Base-by-base conservation (phyloP, 1,139 yeast genomes). In the Suhomyces kunorum region DNA sequence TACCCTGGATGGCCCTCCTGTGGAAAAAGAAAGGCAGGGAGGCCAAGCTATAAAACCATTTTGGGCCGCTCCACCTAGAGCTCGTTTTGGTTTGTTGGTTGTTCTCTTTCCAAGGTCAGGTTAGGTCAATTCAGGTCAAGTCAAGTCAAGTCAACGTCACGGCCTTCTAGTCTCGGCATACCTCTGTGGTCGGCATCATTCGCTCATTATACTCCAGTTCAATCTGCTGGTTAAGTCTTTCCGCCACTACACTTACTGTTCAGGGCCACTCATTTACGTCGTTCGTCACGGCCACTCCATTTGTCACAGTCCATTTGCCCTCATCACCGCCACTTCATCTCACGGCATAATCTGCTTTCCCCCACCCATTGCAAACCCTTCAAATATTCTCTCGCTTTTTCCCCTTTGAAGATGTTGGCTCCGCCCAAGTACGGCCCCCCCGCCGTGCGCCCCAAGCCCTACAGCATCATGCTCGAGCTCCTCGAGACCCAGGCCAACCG, bases 401-500 rank as follows among this genome's bases (percentile, higher is more conserved):
- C 22, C 22, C 31, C 29, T 23, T 37, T 37, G 40, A 37, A 24
- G 38, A 39, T 38, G 44, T 24, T 35, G 23, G 30, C 43, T 26
- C 35, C 28, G 20, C 38, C 32, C 12, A 35, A 38, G 32, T 67
- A 66, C 48, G 81, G 81, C 4, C 80, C 80, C 12, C 80, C 80
- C 38, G 55, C 59, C 43, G 50, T 58, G 19, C 60, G 59, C 33
- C 59, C 69, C 14, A 64, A 69, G 45, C 64, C 66, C 4, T 75
- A 76, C 53, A 62, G 68, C 25, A 50, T 66, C 19, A 62, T 61
- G 56, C 63, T 78, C 35, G 83, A 77, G 49, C 60, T 65, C 15
- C 60, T 74, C 34, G 83, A 78, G 53, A 59, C 70, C 9, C 70
- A 61, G 45, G 68, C 74, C 32, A 76, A 77, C 54, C 63, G 59